Evolutionary conservation across 202 grass and related monocot genomes (phyloP), one percentile per base, ranked within the genome.

Genomic region (Schoenoplectus triqueter): DNA sequence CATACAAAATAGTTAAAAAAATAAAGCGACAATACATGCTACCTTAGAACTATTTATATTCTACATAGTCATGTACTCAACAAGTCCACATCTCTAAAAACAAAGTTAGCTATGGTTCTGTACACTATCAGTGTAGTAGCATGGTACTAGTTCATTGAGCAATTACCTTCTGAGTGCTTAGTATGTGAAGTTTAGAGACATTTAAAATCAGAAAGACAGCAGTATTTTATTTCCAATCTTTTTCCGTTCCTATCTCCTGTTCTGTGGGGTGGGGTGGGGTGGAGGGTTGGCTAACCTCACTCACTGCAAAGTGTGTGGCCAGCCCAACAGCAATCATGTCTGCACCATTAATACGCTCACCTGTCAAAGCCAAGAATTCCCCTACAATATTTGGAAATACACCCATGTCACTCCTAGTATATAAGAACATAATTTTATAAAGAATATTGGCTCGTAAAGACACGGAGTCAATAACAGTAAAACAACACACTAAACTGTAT

Each of bases 311-410:
- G 84, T 98, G 96, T 85, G 96, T 95, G 5, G 96, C 96, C 73
- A 98, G 91, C 81, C 91, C 96, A 92, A 98, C 90, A 69, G 96
- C 84, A 83, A 98, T n/a, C 96, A 98, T 98, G 88, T 98, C 96
- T 0, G 88, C 80, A 66, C 91, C 96, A 88, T 87, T 90, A 54
- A 98, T 85, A 62, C 90, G 93, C 70, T 98, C 96, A 83, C 93
- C 93, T 31, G 96, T 98, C 81, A 98, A 83, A 81, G 90, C 91
- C 84, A 98, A 71, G 76, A 95, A 98, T 86, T 98, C 96, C 59
- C 96, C 96, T 98, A 70, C 20, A 80, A 76, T 11, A 42, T 79
- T 41, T 18, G 15, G 52, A 20, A 67, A 45, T 17, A 65, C 81
- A 40, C 61, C 20, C 51, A 51, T 71, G 71, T 67, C 71, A 18